Evolutionary conservation across 192 early-diverging fungal species (phyloP), one percentile per base, ranked within the genome.

Genomic region (Blastocladiella britannica): DNA sequence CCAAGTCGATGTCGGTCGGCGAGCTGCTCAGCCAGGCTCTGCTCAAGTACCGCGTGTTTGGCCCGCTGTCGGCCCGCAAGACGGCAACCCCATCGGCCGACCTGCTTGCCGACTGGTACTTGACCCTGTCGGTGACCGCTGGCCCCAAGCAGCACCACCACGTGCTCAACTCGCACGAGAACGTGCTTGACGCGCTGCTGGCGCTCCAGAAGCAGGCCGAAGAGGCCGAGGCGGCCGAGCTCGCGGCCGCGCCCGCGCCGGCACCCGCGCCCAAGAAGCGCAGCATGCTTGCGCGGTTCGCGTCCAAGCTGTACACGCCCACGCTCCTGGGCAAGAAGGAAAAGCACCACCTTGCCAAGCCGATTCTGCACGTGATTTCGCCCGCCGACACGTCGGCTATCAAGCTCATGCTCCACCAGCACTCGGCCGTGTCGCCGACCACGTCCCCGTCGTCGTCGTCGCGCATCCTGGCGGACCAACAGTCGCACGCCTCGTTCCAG

Each of bases 11-110:
- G 37, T 20, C 37, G 2, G 37, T 47, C 15, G 15, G n/a, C 37
- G 37, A 47, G 37, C 37, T 47, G 5, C 15, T 47, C 15, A 9
- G 37, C 3, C 37, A 47, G 37, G 37, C 37, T 4, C 12, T 47
- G 12, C 37, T 47, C 37, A 47, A 47, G 37, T 47, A 47, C 37
- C 37, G 37, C 37, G 37, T 47, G 37, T 47, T 47, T 47, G 37
- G 37, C 37, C 37, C 37, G 37, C 37, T 47, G 15, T 9, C 37
- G 15, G 37, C 37, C 15, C 15, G n/a, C 37, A 9, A 47, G 37
- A 9, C 12, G 3, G n/a, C n/a, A n/a, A 9, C 12, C 37, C 37
- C 37, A 20, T 9, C 12, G 15, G 37, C 12, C 37, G 37, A 47
- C 15, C n/a, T n/a, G n/a, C n/a, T n/a, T n/a, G 12, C 37, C 37